Conservation (phyloP, 208 protist genomes). For the Leishmania lainsoni region DNA sequence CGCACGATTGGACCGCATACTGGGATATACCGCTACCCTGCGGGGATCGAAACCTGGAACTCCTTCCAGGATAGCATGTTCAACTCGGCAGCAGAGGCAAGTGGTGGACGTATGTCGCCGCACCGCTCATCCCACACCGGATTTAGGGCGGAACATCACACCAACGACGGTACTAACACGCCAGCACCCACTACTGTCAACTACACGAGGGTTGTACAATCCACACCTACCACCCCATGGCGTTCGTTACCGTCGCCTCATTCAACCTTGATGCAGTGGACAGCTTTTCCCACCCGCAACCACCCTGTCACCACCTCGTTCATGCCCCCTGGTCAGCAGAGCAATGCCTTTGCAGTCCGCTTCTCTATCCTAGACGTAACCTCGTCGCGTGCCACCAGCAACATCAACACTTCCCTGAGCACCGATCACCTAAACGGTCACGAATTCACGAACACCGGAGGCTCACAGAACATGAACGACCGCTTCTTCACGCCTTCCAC, state of each 20-base stretch:
- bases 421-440: conserved; percentile 25
- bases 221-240: conserved; percentile 1
- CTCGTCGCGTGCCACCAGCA: conserved; percentile 18
- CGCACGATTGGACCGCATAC: conserved; percentile 1
- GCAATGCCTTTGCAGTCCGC: conserved; percentile 10
- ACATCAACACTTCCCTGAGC: conserved; percentile 25
- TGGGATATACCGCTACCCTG: conserved; percentile 5
- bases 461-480: conserved; percentile 11
- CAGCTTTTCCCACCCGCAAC: neutral
- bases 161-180: conserved; percentile 2
- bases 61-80: neutral
- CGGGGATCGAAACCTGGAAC: neutral
- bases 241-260: conserved; percentile 19
- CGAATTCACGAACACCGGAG: conserved; percentile 1
- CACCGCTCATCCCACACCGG: neutral
- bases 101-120: conserved; percentile 1
- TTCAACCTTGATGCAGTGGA: conserved; percentile 12
- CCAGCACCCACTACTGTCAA: neutral
- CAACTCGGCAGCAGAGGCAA: neutral
- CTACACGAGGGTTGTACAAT: neutral
- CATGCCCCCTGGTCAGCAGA: conserved; percentile 4
- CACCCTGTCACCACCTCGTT: conserved; percentile 4
- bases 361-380: conserved; percentile 11
- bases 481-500: conserved; percentile 24
- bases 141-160: neutral